Conservation (phyloP, 2,329 filamentous ascomycete species). For the Elsinoe fawcettii region DNA sequence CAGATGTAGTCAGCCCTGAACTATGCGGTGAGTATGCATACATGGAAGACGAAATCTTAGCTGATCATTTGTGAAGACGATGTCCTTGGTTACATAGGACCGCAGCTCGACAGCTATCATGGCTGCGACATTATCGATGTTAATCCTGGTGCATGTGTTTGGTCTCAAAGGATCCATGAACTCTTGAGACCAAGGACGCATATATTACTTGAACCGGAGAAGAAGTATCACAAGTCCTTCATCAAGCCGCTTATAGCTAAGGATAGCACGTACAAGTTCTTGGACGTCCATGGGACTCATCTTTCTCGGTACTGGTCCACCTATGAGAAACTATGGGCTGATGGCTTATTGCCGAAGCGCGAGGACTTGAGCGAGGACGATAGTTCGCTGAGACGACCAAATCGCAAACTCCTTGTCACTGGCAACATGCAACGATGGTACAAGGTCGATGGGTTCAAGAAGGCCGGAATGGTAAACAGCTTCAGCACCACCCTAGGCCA, state of each 20-base stretch:
- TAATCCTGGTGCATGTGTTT: conserved; percentile 71
- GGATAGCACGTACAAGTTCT: conserved; percentile 43
- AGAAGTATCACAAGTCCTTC: conserved; percentile 50
- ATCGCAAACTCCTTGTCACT: conserved; percentile 61
- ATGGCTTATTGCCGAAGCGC: conserved; percentile 51
- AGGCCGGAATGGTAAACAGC: background rate
- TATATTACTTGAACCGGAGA: conserved; percentile 69
- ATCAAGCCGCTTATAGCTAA: conserved; percentile 43
- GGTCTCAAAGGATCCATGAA: conserved; percentile 69
- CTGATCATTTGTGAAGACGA: conserved; percentile 48
- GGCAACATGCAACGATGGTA: conserved; percentile 29
- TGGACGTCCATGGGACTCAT: conserved; percentile 23
- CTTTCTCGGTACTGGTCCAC: conserved; percentile 22
- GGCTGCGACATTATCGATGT: conserved; percentile 84
- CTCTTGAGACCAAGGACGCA: conserved; percentile 71
- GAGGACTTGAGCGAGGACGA: conserved; percentile 32
- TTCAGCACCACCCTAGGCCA: conserved; percentile 51
- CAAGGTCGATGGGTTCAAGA: background rate
- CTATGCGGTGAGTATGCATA: conserved; percentile 34
- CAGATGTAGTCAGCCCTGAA: conserved; percentile 35
- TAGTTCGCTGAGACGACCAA: conserved; percentile 44
- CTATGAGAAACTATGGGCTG: conserved; percentile 47
- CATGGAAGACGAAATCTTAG: background rate
- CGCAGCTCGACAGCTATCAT: conserved; percentile 58
- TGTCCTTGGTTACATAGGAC: conserved; percentile 59